Conservation (phyloP, 1,139 yeast species). For the Lodderomyces theae region DNA sequence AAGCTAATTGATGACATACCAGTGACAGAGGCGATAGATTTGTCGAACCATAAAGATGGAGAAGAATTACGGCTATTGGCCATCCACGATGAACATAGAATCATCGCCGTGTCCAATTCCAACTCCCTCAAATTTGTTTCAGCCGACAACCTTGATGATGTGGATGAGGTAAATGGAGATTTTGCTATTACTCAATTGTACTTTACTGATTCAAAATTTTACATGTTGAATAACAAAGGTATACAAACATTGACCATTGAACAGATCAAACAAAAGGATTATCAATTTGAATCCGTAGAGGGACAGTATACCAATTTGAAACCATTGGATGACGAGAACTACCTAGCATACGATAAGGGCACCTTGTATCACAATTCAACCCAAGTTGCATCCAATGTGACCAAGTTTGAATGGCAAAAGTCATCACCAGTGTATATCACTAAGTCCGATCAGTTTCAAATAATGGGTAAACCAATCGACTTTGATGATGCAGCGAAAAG, state of each 20-base stretch:
- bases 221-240: constrained; percentile 17
- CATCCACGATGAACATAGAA: constrained; percentile 23
- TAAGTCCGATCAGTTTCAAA: constrained; percentile 4
- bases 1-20: constrained; percentile 24
- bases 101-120: constrained; percentile 36
- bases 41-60: constrained; percentile 13
- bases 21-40: constrained; percentile 26
- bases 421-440: constrained; percentile 12
- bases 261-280: constrained; percentile 10
- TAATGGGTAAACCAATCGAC: constrained; percentile 9
- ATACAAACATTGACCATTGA: constrained; percentile 9
- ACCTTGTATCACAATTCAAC: constrained; percentile 8
- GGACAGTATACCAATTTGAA: constrained; percentile 6
- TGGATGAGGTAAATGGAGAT: constrained; percentile 9
- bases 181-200: constrained; percentile 22
- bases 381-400: constrained; percentile 12
- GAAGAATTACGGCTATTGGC: constrained; percentile 27
- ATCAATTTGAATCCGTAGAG: constrained; percentile 4
- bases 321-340: constrained; percentile 9
- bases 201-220: constrained; percentile 26
- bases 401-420: constrained; percentile 16
- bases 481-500: constrained; percentile 4
- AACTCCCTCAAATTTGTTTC: constrained; percentile 15
- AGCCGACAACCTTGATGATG: constrained; percentile 8
- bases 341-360: constrained; percentile 7